phyloP scores from a whole-genome alignment of 768 basidiomycete genomes.

The Suillus americanus region DNA sequence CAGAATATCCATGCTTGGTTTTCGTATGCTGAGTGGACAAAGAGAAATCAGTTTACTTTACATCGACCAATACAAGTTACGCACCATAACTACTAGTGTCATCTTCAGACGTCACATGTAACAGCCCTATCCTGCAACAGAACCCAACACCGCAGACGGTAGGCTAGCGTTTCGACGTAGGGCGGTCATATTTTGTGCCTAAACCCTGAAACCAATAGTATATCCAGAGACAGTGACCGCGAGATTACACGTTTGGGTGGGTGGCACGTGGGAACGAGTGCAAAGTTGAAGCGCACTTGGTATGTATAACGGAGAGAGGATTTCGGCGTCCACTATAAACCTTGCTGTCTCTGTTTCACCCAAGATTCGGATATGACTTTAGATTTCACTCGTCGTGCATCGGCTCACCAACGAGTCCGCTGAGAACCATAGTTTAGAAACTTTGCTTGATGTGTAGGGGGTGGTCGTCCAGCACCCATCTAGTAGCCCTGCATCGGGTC shows the following conservation, averaged over 20 bases:
- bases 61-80: background rate
- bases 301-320: too few relatives aligned
- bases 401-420: background rate
- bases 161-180: constrained; percentile 23
- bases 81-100: constrained; percentile 9
- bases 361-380: background rate
- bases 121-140: background rate
- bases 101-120: constrained; percentile 11
- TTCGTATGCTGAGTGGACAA: background rate
- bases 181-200: constrained; percentile 22
- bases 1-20: background rate
- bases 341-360: constrained; percentile 23
- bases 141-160: constrained; percentile 1
- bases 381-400: background rate
- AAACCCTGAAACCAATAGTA: constrained; percentile 24
- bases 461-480: background rate
- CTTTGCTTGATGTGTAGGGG: too few relatives aligned
- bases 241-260: constrained; percentile 22
- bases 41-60: too few relatives aligned
- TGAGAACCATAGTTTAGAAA: too few relatives aligned
- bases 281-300: too few relatives aligned
- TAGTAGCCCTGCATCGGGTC: background rate
- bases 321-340: constrained; percentile 3
- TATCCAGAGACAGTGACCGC: constrained; percentile 20
- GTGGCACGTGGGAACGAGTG: too few relatives aligned